A percentile compares a stretch with the other conserved stretches of the same genome.
Conservation (phyloP, 192 early-diverging fungal species). For the Coemansia sp. region DNA sequence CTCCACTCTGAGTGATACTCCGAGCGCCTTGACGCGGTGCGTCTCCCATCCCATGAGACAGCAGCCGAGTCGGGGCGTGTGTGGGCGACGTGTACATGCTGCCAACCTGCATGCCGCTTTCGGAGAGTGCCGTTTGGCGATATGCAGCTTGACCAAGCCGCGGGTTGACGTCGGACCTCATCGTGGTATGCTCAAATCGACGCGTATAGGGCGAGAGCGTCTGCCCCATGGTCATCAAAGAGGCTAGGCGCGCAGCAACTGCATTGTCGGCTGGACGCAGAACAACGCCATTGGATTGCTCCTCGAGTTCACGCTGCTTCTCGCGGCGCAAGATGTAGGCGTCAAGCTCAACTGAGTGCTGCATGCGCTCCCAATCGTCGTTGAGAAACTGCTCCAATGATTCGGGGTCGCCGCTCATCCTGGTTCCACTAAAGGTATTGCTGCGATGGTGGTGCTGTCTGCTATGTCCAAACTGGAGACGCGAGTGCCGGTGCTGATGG, state of each 20-base stretch:
- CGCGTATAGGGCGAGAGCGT: constrained; percentile 85
- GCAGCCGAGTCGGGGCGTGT: constrained; percentile 7
- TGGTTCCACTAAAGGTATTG: constrained; percentile 29
- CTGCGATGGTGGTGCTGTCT: constrained; percentile 22
- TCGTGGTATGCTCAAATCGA: constrained; percentile 73
- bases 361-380: constrained; percentile 47
- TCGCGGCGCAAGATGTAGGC: constrained; percentile 8
- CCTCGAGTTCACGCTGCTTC: constrained; percentile 9
- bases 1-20: constrained; percentile 5
- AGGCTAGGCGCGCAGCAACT: constrained; percentile 82
- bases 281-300: constrained; percentile 49
- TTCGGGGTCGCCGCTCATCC: constrained; percentile 27
- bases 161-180: constrained; percentile 55
- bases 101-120: constrained; percentile 4
- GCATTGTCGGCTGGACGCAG: constrained; percentile 72
- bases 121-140: constrained; percentile 5
- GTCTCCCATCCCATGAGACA: constrained; percentile 15
- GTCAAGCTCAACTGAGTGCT: constrained; percentile 30
- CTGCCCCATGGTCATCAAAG: constrained; percentile 76
- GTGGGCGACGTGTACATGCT: not conserved
- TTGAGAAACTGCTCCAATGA: constrained; percentile 31
- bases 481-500: not conserved
- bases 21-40: constrained; percentile 3
- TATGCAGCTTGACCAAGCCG: constrained; percentile 10
- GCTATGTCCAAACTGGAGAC: not conserved